Percentiles rank a stretch among this genome's conserved stretches.
Evolutionary conservation across 2,329 filamentous ascomycete genomes (phyloP).

Genomic region (Sordariomycetes sp.): DNA sequence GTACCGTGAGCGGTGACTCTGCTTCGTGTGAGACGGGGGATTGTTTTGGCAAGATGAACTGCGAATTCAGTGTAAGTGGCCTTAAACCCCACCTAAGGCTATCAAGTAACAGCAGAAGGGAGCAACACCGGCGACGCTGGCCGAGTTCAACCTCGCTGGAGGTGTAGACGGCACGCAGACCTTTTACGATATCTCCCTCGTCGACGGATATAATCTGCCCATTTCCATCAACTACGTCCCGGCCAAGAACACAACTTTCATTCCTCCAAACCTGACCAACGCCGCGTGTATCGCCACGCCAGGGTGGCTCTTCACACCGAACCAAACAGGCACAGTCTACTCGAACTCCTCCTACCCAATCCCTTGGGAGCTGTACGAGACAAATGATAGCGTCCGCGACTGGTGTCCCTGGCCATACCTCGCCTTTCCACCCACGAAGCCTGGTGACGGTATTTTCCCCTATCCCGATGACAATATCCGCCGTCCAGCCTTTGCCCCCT

Average conservation of each 20-base stretch:
- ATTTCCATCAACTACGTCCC: constrained; percentile 54
- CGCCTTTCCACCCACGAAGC: constrained; percentile 55
- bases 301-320: constrained; percentile 47
- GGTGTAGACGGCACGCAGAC: constrained; percentile 52
- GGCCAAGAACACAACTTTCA: constrained; percentile 52
- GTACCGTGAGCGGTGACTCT: constrained; percentile 60
- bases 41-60: constrained; percentile 62
- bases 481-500: constrained; percentile 67
- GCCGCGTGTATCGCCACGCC: constrained; percentile 66
- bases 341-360: constrained; percentile 59
- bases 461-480: constrained; percentile 70
- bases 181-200: constrained; percentile 78
- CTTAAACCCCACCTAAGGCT: neutral
- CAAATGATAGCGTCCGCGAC: constrained; percentile 43
- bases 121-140: constrained; percentile 64
- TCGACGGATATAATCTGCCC: constrained; percentile 77
- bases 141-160: constrained; percentile 70
- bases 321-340: constrained; percentile 46
- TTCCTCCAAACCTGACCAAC: constrained; percentile 70
- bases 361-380: constrained; percentile 53
- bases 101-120: constrained; percentile 40
- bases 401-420: constrained; percentile 83
- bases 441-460: constrained; percentile 67
- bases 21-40: constrained; percentile 68
- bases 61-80: constrained; percentile 55